These are phyloP conservation scores for Hymenoscyphus scutula DNA, from an alignment of 2,329 filamentous ascomycete genomes.

Conservation along the genomic window DNA sequence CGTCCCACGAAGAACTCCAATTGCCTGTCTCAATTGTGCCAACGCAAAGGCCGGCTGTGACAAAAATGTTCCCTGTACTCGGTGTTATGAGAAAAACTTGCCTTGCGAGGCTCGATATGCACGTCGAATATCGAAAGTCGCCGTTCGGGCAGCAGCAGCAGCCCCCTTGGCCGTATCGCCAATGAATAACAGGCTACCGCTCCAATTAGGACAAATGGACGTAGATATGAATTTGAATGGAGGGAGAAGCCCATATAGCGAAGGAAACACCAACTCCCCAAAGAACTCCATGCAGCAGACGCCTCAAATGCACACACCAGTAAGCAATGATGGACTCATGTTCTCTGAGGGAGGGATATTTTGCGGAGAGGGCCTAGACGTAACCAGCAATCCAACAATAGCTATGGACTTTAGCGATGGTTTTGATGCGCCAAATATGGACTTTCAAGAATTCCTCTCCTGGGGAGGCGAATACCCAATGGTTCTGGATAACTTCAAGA, in stretches of 20 bases:
- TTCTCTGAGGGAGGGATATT: constrained; percentile 7
- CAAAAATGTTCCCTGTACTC: constrained; percentile 48
- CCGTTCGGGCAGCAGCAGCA: constrained; percentile 10
- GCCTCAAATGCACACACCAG: constrained; percentile 5
- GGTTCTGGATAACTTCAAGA: constrained; percentile 11
- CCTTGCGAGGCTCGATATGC: constrained; percentile 49
- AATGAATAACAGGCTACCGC: constrained; percentile 7
- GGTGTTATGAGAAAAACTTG: constrained; percentile 49
- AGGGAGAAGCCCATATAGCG: constrained; percentile 7
- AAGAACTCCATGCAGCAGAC: neutral
- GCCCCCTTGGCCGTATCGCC: neutral
- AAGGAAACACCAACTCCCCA: neutral
- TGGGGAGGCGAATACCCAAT: constrained; percentile 10
- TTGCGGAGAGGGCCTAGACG: constrained; percentile 1
- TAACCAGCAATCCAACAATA: neutral
- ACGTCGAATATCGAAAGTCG: constrained; percentile 47
- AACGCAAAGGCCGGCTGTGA: constrained; percentile 52
- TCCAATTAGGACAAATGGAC: constrained; percentile 5
- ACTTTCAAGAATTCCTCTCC: constrained; percentile 14
- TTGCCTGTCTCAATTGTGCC: constrained; percentile 50
- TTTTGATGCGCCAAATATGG: constrained; percentile 5
- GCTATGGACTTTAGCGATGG: constrained; percentile 12
- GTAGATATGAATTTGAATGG: constrained; percentile 10
- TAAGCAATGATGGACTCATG: neutral
- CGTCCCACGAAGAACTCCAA: constrained; percentile 43